Evolutionary conservation across 768 basidiomycete genomes (phyloP).

Genomic region (Leccinum barrowsii): DNA sequence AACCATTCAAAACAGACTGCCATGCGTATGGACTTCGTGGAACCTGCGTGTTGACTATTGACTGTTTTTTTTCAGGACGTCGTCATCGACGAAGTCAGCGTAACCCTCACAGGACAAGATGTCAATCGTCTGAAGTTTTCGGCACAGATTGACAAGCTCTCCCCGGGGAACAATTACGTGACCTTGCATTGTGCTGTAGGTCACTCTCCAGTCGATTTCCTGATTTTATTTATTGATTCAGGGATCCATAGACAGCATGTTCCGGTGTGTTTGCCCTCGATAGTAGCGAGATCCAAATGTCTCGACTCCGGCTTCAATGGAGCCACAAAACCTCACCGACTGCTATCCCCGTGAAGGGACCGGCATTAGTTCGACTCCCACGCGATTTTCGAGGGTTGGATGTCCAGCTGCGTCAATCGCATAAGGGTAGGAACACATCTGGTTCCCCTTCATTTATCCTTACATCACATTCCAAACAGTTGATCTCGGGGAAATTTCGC

Average conservation of each 20-base stretch:
- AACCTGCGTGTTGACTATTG: slow-evolving; percentile 3
- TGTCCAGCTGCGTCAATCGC: slow-evolving; percentile 59
- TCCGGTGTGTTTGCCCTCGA: slow-evolving; percentile 69
- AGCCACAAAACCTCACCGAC: slow-evolving; percentile 37
- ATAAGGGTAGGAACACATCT: slow-evolving; percentile 21
- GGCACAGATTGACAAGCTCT: slow-evolving; percentile 38
- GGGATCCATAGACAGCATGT: slow-evolving; percentile 48
- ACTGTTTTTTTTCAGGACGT: slow-evolving; percentile 44
- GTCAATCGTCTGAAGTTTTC: slow-evolving; percentile 59
- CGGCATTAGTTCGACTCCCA: slow-evolving; percentile 56
- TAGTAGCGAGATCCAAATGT: slow-evolving; percentile 60
- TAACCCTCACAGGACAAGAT: slow-evolving; percentile 62
- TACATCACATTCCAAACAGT: slow-evolving; percentile 39
- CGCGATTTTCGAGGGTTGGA: slow-evolving; percentile 60
- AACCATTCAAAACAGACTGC: slow-evolving; percentile 60
- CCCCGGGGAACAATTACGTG: slow-evolving; percentile 55
- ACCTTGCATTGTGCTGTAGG: slow-evolving; percentile 73
- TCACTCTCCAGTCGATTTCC: slow-evolving; percentile 1
- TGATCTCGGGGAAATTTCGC: slow-evolving; percentile 57
- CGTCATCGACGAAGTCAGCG: slow-evolving; percentile 55
- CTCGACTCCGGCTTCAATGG: slow-evolving; percentile 67
- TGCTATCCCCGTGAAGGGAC: slow-evolving; percentile 22
- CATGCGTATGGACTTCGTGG: slow-evolving; percentile 58
- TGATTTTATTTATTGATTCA: not conserved
- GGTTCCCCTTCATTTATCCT: slow-evolving; percentile 15